These are phyloP conservation scores for Lyophyllum shimeji DNA, from an alignment of 768 basidiomycete genomes.

Conservation along the genomic window DNA sequence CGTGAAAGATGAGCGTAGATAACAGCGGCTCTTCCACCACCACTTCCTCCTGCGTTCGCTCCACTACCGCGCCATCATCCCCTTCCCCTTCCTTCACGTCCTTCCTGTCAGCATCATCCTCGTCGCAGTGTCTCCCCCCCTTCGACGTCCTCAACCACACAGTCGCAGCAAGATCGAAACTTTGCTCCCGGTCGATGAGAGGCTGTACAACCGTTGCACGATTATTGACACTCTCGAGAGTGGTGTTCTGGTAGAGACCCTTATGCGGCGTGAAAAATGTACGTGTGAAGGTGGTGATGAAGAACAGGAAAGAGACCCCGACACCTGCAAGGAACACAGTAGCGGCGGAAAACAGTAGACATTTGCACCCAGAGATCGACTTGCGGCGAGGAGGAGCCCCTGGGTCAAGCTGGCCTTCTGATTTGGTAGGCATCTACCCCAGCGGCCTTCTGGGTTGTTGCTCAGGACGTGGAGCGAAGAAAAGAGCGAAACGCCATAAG, in stretches of 20 bases:
- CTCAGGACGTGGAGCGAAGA: background rate
- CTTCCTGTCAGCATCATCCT: background rate
- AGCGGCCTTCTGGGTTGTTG: background rate
- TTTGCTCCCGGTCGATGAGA: constrained; percentile 21
- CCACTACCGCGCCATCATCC: background rate
- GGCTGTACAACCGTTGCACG: constrained; percentile 19
- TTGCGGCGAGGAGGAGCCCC: constrained; percentile 8
- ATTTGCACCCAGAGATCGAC: constrained; percentile 14
- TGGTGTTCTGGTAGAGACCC: background rate
- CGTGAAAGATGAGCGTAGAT: constrained; percentile 24
- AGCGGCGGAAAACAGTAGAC: constrained; percentile 2
- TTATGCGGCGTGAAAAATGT: background rate
- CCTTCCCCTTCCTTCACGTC: background rate
- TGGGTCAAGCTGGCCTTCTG: constrained; percentile 10
- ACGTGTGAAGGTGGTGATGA: background rate
- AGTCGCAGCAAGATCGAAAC: constrained; percentile 25
- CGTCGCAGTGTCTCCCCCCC: background rate
- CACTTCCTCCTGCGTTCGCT: constrained; percentile 8
- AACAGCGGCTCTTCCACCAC: constrained; percentile 20
- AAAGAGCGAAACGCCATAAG: background rate
- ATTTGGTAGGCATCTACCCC: background rate
- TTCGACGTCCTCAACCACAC: constrained; percentile 24
- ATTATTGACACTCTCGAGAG: background rate
- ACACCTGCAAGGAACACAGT: background rate
- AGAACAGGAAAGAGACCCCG: background rate